Evolutionary conservation across 768 basidiomycete species (phyloP).

Genomic region (Suillus paluster): DNA sequence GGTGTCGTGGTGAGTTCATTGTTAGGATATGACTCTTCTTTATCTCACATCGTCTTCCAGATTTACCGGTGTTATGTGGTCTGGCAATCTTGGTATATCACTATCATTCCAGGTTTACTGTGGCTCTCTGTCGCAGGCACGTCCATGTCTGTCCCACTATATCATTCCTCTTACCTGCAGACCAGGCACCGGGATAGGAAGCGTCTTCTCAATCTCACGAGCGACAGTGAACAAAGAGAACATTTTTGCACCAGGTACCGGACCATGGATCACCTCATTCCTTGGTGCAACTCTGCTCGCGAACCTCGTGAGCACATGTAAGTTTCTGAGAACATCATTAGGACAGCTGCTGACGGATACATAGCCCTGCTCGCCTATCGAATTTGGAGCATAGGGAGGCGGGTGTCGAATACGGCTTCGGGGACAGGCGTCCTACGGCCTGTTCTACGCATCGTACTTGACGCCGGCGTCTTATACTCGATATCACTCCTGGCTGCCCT

Average conservation of each 20-base stretch:
- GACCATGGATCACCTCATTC: constrained; percentile 28
- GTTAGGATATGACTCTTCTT: background rate
- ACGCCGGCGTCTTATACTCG: constrained; percentile 28
- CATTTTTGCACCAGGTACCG: constrained; percentile 21
- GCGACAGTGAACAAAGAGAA: constrained; percentile 14
- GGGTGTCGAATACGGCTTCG: constrained; percentile 4
- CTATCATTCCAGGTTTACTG: constrained; percentile 22
- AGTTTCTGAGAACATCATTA: background rate
- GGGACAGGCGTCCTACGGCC: constrained; percentile 18
- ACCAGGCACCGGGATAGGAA: constrained; percentile 20
- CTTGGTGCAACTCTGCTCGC: constrained; percentile 22
- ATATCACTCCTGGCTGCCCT: constrained; percentile 25
- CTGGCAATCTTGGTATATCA: constrained; percentile 27
- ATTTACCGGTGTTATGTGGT: constrained; percentile 33
- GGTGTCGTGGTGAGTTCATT: constrained; percentile 19
- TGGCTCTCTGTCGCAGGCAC: constrained; percentile 18
- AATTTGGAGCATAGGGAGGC: constrained; percentile 25
- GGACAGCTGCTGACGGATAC: background rate
- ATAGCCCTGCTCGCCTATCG: constrained; percentile 28
- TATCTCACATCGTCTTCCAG: constrained; percentile 7
- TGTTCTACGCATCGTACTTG: constrained; percentile 27
- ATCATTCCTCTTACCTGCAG: background rate
- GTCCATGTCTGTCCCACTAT: background rate
- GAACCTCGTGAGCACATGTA: constrained; percentile 27
- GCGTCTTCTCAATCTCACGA: constrained; percentile 20